These are phyloP conservation scores for Colletotrichum tropicicola DNA, from an alignment of 2,329 filamentous ascomycete species.

Conservation along the genomic window DNA sequence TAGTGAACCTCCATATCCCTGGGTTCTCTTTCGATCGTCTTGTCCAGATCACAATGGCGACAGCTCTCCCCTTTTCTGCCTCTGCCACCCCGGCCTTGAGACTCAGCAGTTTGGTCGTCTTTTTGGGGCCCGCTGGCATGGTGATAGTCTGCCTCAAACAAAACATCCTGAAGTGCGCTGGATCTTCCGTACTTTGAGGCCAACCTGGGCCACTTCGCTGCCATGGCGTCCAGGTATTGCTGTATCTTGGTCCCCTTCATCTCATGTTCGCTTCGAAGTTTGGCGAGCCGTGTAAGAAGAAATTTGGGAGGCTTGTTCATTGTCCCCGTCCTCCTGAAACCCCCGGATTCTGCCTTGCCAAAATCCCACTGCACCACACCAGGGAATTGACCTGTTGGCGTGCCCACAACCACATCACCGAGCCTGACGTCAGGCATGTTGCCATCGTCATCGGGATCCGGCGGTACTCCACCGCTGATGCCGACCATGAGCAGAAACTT, in stretches of 20 bases:
- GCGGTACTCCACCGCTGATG: constrained; percentile 34
- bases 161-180: constrained; percentile 9
- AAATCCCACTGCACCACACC: constrained; percentile 32
- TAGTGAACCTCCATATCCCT: constrained; percentile 29
- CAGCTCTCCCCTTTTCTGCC: not conserved
- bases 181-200: constrained; percentile 12
- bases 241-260: constrained; percentile 15
- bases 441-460: not conserved
- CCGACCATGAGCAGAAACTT: constrained; percentile 34
- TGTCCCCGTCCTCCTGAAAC: not conserved
- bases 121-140: constrained; percentile 7
- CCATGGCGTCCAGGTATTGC: constrained; percentile 8
- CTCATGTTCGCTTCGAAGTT: constrained; percentile 12
- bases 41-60: not conserved
- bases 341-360: not conserved
- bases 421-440: constrained; percentile 22
- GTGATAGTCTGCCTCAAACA: constrained; percentile 15
- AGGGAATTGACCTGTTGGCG: not conserved
- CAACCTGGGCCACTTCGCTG: constrained; percentile 3
- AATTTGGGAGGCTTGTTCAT: constrained; percentile 3
- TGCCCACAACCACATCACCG: constrained; percentile 31
- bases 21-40: not conserved
- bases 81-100: no score
- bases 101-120: no score
- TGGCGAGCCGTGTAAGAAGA: constrained; percentile 2